These are phyloP conservation scores for Candida sp. DNA, from an alignment of 1,139 yeast genomes.

Conservation along the genomic window DNA sequence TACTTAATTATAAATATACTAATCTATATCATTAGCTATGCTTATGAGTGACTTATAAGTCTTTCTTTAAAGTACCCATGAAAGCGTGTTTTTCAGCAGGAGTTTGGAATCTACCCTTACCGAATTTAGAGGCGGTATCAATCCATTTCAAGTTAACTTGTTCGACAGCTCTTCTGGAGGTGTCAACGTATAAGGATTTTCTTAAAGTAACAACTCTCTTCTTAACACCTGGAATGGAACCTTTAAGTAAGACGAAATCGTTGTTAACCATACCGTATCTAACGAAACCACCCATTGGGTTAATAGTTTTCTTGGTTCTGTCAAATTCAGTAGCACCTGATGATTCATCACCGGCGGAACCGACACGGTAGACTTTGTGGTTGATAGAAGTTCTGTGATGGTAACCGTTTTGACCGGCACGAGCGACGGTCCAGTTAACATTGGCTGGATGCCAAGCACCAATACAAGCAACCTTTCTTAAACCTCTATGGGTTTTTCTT, in stretches of 20 bases:
- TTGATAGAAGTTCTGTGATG: conserved; percentile 99
- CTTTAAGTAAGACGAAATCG: conserved; percentile 97
- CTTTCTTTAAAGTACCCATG: conserved; percentile 99
- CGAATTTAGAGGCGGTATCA: conserved; percentile 99
- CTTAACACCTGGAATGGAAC: conserved; percentile 99
- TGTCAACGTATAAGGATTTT: conserved; percentile 97
- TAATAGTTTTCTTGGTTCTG: conserved; percentile 99
- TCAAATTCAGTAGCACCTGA: conserved; percentile 97
- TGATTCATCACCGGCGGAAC: conserved; percentile 92
- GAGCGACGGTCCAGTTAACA: conserved; percentile 99
- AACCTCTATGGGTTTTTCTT: conserved; percentile 99
- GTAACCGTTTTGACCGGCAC: conserved; percentile 99
- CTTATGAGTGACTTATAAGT: conserved; percentile 25
- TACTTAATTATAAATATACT: too few species aligned
- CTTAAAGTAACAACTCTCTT: conserved; percentile 99
- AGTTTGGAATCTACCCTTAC: conserved; percentile 99
- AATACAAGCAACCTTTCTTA: conserved; percentile 99
- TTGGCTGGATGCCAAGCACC: conserved; percentile 99
- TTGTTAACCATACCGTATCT: conserved; percentile 98
- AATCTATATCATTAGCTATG: too few species aligned
- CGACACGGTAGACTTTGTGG: conserved; percentile 99
- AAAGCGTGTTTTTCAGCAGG: conserved; percentile 99
- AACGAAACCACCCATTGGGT: conserved; percentile 99
- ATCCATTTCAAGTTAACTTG: conserved; percentile 98
- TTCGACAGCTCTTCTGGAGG: conserved; percentile 97